These are phyloP conservation scores for Pseudocercospora cruenta DNA, from an alignment of 2,329 filamentous ascomycete species.

Conservation along the genomic window DNA sequence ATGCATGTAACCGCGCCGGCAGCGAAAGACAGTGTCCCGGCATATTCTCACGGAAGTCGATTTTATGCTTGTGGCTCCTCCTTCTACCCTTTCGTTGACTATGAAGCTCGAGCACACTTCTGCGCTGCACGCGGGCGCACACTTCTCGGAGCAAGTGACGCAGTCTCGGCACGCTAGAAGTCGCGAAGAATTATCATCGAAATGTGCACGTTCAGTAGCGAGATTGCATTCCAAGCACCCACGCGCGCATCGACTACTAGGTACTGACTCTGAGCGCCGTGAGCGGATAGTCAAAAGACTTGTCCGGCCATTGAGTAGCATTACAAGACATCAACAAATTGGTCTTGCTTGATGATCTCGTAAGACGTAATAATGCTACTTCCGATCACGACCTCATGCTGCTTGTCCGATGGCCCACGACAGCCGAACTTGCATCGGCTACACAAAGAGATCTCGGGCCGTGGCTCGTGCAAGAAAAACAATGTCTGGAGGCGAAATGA, in stretches of 20 bases:
- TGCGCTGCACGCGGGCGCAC: background rate
- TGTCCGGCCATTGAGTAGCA: background rate
- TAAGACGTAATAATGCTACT: background rate
- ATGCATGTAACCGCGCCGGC: background rate
- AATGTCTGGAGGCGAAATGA: background rate
- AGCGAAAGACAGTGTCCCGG: background rate
- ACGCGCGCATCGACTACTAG: background rate
- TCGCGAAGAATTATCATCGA: background rate
- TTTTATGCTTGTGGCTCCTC: background rate
- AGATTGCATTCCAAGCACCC: background rate
- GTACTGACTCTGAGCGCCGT: background rate
- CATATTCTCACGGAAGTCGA: background rate
- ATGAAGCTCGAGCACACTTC: background rate
- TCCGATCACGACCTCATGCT: background rate
- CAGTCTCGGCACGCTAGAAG: background rate
- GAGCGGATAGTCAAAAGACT: background rate
- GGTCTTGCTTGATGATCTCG: background rate
- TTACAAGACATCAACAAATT: background rate
- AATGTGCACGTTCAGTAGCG: background rate
- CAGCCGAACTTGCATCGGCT: conserved; percentile 1
- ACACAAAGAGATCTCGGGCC: background rate
- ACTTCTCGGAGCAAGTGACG: background rate
- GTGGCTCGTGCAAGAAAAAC: background rate
- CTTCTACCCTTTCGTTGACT: background rate
- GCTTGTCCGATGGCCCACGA: background rate